These are phyloP conservation scores for Paraphaeosphaeria sporulosa DNA, from an alignment of 2,329 filamentous ascomycete species.

Conservation along the genomic window DNA sequence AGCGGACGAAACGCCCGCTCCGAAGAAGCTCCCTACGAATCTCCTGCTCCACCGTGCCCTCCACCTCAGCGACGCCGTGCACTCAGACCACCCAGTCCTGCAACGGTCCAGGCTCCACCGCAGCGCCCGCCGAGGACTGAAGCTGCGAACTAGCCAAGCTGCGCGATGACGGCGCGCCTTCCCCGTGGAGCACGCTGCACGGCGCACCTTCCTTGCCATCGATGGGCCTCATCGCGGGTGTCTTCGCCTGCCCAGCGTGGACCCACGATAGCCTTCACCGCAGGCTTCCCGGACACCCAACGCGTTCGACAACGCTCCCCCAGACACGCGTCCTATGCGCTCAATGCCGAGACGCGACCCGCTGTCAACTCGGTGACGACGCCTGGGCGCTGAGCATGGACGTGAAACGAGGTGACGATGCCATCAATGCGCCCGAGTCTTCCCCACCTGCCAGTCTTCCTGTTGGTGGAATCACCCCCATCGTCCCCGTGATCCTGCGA, in stretches of 20 bases:
- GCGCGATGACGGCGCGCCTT: neutral
- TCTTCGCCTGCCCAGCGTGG: neutral
- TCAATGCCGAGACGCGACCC: neutral
- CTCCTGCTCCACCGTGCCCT: slow-evolving; percentile 2
- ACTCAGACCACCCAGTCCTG: no score
- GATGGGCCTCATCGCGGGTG: neutral
- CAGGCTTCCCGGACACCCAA: neutral
- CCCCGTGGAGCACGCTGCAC: neutral
- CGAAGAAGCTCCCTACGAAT: slow-evolving; percentile 15
- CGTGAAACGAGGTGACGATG: slow-evolving; percentile 26
- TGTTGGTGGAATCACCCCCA: slow-evolving; percentile 5
- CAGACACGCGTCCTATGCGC: neutral
- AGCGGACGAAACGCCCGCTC: slow-evolving; percentile 17
- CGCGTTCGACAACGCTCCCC: neutral
- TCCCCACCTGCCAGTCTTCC: slow-evolving; percentile 2
- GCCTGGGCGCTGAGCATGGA: slow-evolving; percentile 24
- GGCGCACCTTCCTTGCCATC: neutral
- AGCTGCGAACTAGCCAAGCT: no score
- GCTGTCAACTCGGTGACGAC: slow-evolving; percentile 18
- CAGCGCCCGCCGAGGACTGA: no score
- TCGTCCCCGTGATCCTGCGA: neutral
- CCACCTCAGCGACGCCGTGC: neutral
- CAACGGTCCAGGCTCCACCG: neutral
- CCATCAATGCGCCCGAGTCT: slow-evolving; percentile 17
- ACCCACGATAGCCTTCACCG: neutral